Base-by-base conservation (phyloP, 306 rosid species). In the Ziziphus jujuba region DNA sequence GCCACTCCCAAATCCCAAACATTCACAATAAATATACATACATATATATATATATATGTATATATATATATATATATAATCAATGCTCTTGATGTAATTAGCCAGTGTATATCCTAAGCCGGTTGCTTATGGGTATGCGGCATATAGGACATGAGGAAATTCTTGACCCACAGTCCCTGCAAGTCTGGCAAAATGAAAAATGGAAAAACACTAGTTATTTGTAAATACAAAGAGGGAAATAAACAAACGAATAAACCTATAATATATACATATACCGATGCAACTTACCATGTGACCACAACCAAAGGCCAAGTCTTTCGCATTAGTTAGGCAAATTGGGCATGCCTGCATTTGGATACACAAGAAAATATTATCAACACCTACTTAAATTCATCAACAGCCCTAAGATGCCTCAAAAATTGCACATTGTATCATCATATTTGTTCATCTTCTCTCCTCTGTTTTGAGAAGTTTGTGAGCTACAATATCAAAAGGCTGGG, bases 211-310 rank as follows among this genome's bases (percentile, higher is more conserved):
- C 53, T 33, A 35, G n/a, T 17, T 38, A 50, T 22, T 17, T 7
- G 66, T 73, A 28, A 64, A 54, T 21, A 50, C 19, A 24, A 63
- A 12, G 16, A 50, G 22, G 17, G 17, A 6, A 6, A 2, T 1
- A 16, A 20, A n/a, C 5, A 6, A 20, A 4, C 33, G 4, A 28
- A 28, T 28, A 28, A 4, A 28, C 2, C 33, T 28, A 28, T 28
- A 28, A 28, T 28, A 28, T 17, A 50, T 16, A 50, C 20, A 16
- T 2, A 7, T n/a, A 25, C 57, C 40, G 59, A n/a, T 35, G 70
- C 40, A 63, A 62, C 89, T 81, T 73, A 92, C 96, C 98, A 87
- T 76, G 86, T 92, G 98, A 13, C 97, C 96, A 70, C 97, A 92
- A 35, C 81, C 83, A 66, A 92, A 92, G 5, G 98, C 98, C 76